Percentiles rank a stretch among this genome's conserved stretches.
These are phyloP conservation scores for Nicotiana noctiflora DNA, from an alignment of 257 asterid genomes.

Conservation along the genomic window DNA sequence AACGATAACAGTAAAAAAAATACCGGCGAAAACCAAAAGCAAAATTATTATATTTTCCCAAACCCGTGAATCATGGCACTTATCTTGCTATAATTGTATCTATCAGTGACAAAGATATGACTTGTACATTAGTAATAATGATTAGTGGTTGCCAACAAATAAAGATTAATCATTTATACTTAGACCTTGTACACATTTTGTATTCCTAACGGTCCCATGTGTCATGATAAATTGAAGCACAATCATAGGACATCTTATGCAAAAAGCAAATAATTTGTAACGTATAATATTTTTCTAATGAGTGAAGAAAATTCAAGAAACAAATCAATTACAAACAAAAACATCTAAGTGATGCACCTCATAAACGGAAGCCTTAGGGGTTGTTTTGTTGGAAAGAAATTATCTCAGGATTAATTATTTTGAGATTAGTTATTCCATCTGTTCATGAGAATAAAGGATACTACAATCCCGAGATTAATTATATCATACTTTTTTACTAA, in stretches of 20 bases:
- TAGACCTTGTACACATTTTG: not conserved
- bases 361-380: not conserved
- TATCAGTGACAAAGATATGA: not conserved
- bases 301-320: no score
- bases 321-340: no score
- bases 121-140: not conserved
- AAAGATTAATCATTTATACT: not conserved
- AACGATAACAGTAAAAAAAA: no score
- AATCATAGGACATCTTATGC: not conserved
- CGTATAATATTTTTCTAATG: no score
- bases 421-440: no score
- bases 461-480: no score
- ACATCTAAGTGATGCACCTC: not conserved
- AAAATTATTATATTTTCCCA: no score
- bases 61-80: not conserved
- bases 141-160: slow-evolving; percentile 8
- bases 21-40: no score
- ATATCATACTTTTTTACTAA: no score
- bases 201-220: slow-evolving; percentile 4
- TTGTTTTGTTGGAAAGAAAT: no score
- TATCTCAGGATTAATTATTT: no score
- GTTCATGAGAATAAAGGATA: no score
- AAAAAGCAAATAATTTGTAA: not conserved
- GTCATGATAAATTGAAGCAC: slow-evolving; percentile 3
- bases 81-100: not conserved